These are phyloP conservation scores for Arthrobotrys conoides DNA, from an alignment of 2,329 filamentous ascomycete species.

Conservation along the genomic window DNA sequence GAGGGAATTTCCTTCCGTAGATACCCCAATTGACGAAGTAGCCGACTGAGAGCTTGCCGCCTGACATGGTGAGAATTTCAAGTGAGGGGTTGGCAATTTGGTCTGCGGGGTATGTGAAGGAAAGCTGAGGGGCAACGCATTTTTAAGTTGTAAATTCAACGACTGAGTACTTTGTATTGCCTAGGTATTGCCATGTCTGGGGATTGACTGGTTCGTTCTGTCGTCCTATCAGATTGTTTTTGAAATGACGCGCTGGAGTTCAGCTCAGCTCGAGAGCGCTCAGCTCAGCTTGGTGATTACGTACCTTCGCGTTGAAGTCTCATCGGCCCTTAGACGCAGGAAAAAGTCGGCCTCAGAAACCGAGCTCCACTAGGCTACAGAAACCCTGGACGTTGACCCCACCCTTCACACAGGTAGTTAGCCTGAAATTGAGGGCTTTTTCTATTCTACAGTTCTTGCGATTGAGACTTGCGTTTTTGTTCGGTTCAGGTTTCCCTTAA, in stretches of 20 bases:
- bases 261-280: neutral
- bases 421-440: no score
- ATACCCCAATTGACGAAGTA: slow-evolving; percentile 73
- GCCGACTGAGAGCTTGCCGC: slow-evolving; percentile 33
- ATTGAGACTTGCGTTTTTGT: neutral
- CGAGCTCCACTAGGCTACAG: no score
- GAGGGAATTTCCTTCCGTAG: slow-evolving; percentile 85
- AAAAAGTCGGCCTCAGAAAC: no score
- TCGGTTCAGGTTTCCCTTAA: no score
- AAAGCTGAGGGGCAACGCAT: slow-evolving; percentile 21
- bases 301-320: neutral
- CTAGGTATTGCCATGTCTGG: neutral
- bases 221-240: neutral
- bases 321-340: neutral
- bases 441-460: no score
- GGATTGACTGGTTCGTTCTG: neutral
- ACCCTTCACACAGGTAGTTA: no score
- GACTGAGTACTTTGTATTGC: neutral
- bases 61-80: slow-evolving; percentile 7
- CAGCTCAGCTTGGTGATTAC: neutral
- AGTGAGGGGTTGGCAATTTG: neutral
- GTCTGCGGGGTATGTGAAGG: slow-evolving; percentile 9
- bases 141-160: neutral
- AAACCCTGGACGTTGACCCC: no score
- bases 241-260: neutral